Evolutionary conservation across 2,329 filamentous ascomycete genomes (phyloP).

Genomic region (Mariannaea sp.): DNA sequence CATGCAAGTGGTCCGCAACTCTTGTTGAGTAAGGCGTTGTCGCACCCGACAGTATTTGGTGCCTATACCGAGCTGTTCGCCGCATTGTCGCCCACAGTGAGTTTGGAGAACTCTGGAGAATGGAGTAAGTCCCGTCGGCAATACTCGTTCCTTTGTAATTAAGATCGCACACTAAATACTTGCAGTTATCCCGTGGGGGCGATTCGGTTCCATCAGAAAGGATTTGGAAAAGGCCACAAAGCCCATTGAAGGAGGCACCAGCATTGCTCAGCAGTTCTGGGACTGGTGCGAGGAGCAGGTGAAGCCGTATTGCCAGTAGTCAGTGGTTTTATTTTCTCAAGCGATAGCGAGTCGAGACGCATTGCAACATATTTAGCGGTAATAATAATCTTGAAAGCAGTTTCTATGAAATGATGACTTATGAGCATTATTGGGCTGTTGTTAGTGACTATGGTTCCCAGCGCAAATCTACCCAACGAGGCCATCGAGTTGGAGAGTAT

Average conservation of each 20-base stretch:
- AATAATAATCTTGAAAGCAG: too few species aligned
- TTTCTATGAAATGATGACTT: too few species aligned
- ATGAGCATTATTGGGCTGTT: too few species aligned
- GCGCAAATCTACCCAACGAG: too few species aligned
- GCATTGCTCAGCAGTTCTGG: slow-evolving; percentile 7
- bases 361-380: too few species aligned
- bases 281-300: slow-evolving; percentile 10
- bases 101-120: background rate
- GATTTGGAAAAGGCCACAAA: slow-evolving; percentile 3
- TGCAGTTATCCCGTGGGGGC: slow-evolving; percentile 11
- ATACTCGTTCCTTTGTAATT: too few species aligned
- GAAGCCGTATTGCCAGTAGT: background rate
- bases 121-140: slow-evolving; percentile 2
- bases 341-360: too few species aligned
- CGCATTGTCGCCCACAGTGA: slow-evolving; percentile 6
- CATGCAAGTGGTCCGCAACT: background rate
- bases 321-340: too few species aligned
- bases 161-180: background rate
- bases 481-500: too few species aligned
- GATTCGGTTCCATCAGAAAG: background rate
- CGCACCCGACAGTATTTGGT: background rate
- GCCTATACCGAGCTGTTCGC: slow-evolving; percentile 12
- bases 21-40: background rate
- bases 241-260: slow-evolving; percentile 5
- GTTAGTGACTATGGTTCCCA: too few species aligned